Evolutionary conservation across 2,329 filamentous ascomycete species (phyloP).

Genomic region (Colletotrichum destructivum): DNA sequence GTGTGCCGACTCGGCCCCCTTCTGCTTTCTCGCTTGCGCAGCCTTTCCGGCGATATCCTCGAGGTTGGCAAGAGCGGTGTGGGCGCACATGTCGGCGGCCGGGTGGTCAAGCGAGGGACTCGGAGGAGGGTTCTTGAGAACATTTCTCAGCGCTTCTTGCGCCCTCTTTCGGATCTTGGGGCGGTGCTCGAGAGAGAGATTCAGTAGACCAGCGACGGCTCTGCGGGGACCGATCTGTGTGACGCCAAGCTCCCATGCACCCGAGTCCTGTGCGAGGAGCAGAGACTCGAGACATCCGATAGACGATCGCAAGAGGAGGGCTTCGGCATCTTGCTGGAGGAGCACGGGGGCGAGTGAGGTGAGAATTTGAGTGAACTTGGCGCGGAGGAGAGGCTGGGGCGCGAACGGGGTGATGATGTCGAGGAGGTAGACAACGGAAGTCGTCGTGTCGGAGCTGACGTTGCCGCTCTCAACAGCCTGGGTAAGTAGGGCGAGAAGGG

Average conservation of each 20-base stretch:
- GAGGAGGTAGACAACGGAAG: slow-evolving; percentile 94
- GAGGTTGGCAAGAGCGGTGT: slow-evolving; percentile 87
- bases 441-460: slow-evolving; percentile 85
- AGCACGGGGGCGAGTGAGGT: slow-evolving; percentile 88
- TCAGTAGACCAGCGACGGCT: slow-evolving; percentile 88
- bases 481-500: slow-evolving; percentile 88
- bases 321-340: slow-evolving; percentile 84
- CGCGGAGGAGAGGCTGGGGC: slow-evolving; percentile 87
- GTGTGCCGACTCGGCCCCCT: slow-evolving; percentile 71
- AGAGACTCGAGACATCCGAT: slow-evolving; percentile 96
- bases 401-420: slow-evolving; percentile 90
- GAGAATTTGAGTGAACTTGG: slow-evolving; percentile 96
- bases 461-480: slow-evolving; percentile 80
- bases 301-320: slow-evolving; percentile 86
- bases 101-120: slow-evolving; percentile 95
- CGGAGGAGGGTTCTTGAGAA: slow-evolving; percentile 88
- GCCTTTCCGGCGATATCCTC: slow-evolving; percentile 79
- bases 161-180: slow-evolving; percentile 96
- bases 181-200: slow-evolving; percentile 86
- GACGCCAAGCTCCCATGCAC: slow-evolving; percentile 89
- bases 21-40: slow-evolving; percentile 73
- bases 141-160: slow-evolving; percentile 87
- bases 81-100: slow-evolving; percentile 95
- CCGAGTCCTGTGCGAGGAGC: slow-evolving; percentile 87
- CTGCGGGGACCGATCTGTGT: slow-evolving; percentile 88